These are phyloP conservation scores for Saturnispora sekii DNA, from an alignment of 805 yeast genomes.

Conservation along the genomic window DNA sequence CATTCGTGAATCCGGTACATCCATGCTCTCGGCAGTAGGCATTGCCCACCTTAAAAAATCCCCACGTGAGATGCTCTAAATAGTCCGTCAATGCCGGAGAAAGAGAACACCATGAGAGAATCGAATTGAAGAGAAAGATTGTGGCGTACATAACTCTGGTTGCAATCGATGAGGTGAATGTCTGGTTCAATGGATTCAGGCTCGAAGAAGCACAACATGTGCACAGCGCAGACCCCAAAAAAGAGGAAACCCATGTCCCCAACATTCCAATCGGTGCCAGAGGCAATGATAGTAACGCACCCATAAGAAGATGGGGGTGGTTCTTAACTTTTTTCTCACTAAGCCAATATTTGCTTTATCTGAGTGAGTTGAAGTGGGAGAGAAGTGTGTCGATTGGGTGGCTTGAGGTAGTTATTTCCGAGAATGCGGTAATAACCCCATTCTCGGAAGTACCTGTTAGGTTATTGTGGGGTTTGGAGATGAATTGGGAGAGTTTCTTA, in stretches of 20 bases:
- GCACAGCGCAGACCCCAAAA: conserved; percentile 74
- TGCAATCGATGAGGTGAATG: conserved; percentile 59
- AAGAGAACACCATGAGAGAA: conserved; percentile 87
- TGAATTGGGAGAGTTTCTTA: too few relatives aligned
- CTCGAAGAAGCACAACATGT: conserved; percentile 40
- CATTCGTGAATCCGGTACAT: conserved; percentile 84
- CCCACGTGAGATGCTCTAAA: conserved; percentile 63
- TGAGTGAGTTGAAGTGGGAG: too few relatives aligned
- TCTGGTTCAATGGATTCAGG: conserved; percentile 31
- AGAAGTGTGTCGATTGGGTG: too few relatives aligned
- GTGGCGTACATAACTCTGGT: conserved; percentile 84
- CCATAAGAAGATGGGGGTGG: conserved; percentile 32
- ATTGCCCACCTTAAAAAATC: conserved; percentile 48
- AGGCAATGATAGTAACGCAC: conserved; percentile 66
- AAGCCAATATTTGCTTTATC: too few relatives aligned
- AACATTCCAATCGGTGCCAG: conserved; percentile 44
- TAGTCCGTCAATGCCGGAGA: conserved; percentile 69
- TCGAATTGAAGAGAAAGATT: conserved; percentile 64
- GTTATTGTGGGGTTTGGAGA: too few relatives aligned
- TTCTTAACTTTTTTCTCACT: neutral
- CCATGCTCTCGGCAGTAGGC: conserved; percentile 69
- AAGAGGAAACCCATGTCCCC: conserved; percentile 58
- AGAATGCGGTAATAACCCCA: too few relatives aligned
- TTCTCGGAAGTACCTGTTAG: too few relatives aligned
- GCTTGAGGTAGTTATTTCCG: too few relatives aligned